Conservation (phyloP, 2,329 filamentous ascomycete species). For the Gaeumannomyces sp. region DNA sequence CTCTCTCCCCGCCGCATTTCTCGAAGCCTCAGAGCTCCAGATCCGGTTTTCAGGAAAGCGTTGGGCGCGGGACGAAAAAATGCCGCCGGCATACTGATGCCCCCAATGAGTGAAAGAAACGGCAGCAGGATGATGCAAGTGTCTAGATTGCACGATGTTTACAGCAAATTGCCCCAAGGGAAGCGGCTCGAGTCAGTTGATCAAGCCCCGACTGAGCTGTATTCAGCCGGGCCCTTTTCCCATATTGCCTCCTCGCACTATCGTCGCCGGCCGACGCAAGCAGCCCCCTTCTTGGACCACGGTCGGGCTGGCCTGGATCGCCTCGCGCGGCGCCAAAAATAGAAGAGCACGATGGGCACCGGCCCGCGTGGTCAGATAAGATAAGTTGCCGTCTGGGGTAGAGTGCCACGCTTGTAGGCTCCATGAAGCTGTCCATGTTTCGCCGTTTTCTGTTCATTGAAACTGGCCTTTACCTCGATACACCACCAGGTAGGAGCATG, state of each 20-base stretch:
- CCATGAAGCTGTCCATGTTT: background rate
- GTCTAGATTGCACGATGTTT: background rate
- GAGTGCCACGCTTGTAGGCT: background rate
- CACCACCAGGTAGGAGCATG: constrained; percentile 9
- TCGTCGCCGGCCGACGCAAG: background rate
- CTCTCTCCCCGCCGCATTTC: too few species aligned
- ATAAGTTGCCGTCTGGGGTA: constrained; percentile 17
- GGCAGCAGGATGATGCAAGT: background rate
- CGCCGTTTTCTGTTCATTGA: background rate
- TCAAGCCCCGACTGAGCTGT: constrained; percentile 8
- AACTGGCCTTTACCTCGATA: constrained; percentile 17
- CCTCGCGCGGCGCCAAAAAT: background rate
- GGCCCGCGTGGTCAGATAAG: constrained; percentile 14
- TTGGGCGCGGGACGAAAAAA: too few species aligned
- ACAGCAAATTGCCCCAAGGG: background rate
- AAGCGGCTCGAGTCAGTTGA: background rate
- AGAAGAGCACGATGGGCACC: background rate
- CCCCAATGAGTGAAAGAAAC: background rate
- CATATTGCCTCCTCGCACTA: constrained; percentile 18
- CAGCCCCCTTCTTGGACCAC: background rate
- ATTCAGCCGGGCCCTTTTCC: constrained; percentile 26
- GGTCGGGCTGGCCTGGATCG: background rate
- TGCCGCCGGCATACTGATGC: background rate
- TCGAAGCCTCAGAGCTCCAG: background rate
- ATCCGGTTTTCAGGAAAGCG: too few species aligned